These are phyloP conservation scores for Eruca vesicaria DNA, from an alignment of 441 rosid genomes.

Conservation along the genomic window DNA sequence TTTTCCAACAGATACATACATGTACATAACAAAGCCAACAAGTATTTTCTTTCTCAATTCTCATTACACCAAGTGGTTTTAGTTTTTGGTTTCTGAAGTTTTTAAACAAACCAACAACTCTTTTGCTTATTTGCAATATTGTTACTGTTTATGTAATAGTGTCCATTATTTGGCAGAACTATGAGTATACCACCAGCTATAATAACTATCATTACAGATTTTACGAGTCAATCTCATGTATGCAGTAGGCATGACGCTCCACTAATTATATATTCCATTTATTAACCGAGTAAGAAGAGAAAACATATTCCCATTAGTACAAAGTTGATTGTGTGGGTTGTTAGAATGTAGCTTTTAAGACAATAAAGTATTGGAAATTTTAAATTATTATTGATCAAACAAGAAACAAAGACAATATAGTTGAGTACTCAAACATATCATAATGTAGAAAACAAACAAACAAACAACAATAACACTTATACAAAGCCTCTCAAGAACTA, in stretches of 20 bases:
- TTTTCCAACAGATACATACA: not conserved
- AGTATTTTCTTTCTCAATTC: too few relatives aligned
- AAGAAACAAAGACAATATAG: not conserved
- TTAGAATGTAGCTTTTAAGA: not conserved
- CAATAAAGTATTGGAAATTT: not conserved
- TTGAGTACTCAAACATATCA: not conserved
- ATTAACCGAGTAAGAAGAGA: too few relatives aligned
- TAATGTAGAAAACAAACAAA: not conserved
- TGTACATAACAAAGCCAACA: not conserved
- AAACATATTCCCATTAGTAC: too few relatives aligned
- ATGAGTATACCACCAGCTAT: too few relatives aligned
- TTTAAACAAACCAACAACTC: not conserved
- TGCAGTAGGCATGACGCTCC: too few relatives aligned
- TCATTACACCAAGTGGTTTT: not conserved
- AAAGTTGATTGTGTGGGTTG: not conserved
- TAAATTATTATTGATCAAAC: conserved; percentile 3
- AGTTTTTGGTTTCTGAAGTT: not conserved
- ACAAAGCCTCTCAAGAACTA: conserved; percentile 18
- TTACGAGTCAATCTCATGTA: too few relatives aligned
- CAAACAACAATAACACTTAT: not conserved
- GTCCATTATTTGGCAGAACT: too few relatives aligned
- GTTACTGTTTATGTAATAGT: too few relatives aligned
- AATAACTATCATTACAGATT: too few relatives aligned
- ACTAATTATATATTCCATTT: too few relatives aligned
- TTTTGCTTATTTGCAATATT: conserved; percentile 15